phyloP scores from a whole-genome alignment of 768 basidiomycete species.

The Leucosporidium creatinivorum region DNA sequence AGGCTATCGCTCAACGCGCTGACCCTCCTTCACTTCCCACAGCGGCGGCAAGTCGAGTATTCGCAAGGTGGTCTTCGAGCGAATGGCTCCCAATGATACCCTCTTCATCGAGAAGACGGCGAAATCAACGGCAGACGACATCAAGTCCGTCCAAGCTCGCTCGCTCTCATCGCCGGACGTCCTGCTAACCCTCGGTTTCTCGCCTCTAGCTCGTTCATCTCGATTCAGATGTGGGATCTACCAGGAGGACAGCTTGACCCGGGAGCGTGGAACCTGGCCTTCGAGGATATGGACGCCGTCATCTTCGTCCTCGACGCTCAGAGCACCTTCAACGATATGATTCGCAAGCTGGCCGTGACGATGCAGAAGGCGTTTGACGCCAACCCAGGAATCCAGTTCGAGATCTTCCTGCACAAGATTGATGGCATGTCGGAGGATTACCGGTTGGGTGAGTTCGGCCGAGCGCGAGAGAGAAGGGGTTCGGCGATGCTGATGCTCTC shows the following conservation, averaged over 20 bases:
- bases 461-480: neutral
- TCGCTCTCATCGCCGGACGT: neutral
- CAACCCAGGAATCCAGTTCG: constrained; percentile 69
- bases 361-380: constrained; percentile 53
- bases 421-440: constrained; percentile 84
- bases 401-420: constrained; percentile 92
- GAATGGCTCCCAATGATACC: constrained; percentile 69
- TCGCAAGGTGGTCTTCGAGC: constrained; percentile 82
- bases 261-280: constrained; percentile 60
- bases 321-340: constrained; percentile 48
- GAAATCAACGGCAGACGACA: constrained; percentile 51
- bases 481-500: constrained; percentile 2
- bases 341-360: constrained; percentile 55
- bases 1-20: neutral
- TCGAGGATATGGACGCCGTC: constrained; percentile 72
- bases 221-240: constrained; percentile 91
- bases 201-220: constrained; percentile 67
- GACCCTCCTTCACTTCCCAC: neutral
- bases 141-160: constrained; percentile 67
- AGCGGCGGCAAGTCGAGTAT: constrained; percentile 92
- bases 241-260: constrained; percentile 70
- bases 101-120: constrained; percentile 85
- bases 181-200: constrained; percentile 10
- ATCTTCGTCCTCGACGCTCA: constrained; percentile 94
- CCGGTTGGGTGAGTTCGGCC: constrained; percentile 59